A percentile compares a stretch with the other conserved stretches of the same genome.
Conservation (phyloP, 2,329 filamentous ascomycete species). For the Lachnellula subtilissima region DNA sequence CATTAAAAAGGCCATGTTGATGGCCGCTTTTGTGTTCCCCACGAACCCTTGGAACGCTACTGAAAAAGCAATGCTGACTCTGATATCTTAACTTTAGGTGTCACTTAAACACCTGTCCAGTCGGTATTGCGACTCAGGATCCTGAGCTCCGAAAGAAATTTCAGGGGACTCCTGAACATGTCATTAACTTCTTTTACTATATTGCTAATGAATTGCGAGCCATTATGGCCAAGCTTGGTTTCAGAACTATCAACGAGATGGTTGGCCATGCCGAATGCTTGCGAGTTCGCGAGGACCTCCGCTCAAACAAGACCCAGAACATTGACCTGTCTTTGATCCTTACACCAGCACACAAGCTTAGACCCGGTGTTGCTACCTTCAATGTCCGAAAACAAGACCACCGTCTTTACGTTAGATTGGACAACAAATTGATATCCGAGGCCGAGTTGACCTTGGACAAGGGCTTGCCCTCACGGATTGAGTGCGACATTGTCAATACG, state of each 20-base stretch:
- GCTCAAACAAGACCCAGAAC: conserved; percentile 84
- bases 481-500: conserved; percentile 95
- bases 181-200: conserved; percentile 95
- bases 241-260: conserved; percentile 97
- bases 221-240: conserved; percentile 93
- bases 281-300: conserved; percentile 80
- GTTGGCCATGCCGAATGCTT: conserved; percentile 86
- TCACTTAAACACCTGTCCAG: conserved; percentile 68
- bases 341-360: conserved; percentile 91
- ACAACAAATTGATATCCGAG: conserved; percentile 96
- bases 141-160: conserved; percentile 94
- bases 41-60: too few relatives aligned
- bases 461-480: conserved; percentile 85
- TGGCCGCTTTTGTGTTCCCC: too few relatives aligned
- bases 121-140: conserved; percentile 93
- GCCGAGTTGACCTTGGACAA: conserved; percentile 93
- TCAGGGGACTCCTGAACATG: conserved; percentile 85
- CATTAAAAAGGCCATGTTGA: too few relatives aligned
- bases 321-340: conserved; percentile 90
- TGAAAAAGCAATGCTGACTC: too few relatives aligned
- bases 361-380: conserved; percentile 91
- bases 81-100: conserved; percentile 7
- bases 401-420: conserved; percentile 82
- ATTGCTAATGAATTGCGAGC: conserved; percentile 91
- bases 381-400: conserved; percentile 98